These are phyloP conservation scores for Trichopus zeylanicus DNA, from an alignment of 116 monocot genomes.

Conservation along the genomic window DNA sequence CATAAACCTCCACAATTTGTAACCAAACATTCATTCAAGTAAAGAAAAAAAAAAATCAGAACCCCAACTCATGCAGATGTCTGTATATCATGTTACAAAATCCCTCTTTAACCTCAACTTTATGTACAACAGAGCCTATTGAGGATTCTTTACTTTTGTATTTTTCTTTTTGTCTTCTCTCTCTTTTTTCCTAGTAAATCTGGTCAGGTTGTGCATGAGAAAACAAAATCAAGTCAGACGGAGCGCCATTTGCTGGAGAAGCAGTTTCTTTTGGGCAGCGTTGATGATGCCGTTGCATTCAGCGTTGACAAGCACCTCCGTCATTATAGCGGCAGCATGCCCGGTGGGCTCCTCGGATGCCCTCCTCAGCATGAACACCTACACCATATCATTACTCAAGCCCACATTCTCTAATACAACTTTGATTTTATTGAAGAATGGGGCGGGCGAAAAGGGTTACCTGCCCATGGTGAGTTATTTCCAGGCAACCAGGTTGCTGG, in stretches of 20 bases:
- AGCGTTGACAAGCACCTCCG: conserved; percentile 72
- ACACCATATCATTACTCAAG: conserved; percentile 4
- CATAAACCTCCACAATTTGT: no score
- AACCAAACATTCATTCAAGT: no score
- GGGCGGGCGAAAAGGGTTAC: conserved; percentile 25
- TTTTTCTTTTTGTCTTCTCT: neutral
- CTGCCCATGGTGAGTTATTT: conserved; percentile 88
- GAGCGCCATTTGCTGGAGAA: conserved; percentile 73
- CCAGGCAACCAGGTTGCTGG: conserved; percentile 73
- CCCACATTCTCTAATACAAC: neutral
- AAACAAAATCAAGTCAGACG: conserved; percentile 42
- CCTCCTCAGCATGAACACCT: conserved; percentile 75
- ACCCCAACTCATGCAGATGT: neutral
- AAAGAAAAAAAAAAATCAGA: no score
- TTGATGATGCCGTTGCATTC: conserved; percentile 74
- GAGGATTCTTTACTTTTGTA: no score
- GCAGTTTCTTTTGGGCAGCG: conserved; percentile 64
- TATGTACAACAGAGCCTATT: neutral
- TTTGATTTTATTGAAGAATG: no score
- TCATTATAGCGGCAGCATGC: conserved; percentile 83
- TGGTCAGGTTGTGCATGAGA: neutral
- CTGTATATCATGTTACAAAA: neutral
- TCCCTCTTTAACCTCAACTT: neutral
- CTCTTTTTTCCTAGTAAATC: no score
- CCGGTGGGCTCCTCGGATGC: conserved; percentile 69